A percentile compares a stretch with the other conserved stretches of the same genome.
phyloP scores from a whole-genome alignment of 2,329 filamentous ascomycete genomes.

The Pyrenochaeta sp. region DNA sequence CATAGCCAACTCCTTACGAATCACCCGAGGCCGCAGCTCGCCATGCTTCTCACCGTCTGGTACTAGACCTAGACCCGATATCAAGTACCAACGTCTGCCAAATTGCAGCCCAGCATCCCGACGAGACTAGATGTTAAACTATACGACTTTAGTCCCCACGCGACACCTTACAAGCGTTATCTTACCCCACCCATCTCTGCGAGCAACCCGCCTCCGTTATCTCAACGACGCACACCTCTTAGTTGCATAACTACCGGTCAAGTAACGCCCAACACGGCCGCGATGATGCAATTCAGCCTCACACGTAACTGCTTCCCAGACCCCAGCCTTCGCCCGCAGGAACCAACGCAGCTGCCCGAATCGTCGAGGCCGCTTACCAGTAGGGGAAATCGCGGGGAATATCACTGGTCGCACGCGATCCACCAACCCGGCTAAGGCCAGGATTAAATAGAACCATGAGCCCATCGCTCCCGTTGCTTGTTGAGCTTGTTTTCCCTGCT shows the following conservation, averaged over 20 bases:
- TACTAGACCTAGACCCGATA: no score
- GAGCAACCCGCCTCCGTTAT: conserved; percentile 8
- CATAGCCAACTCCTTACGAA: no score
- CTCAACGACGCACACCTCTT: neutral
- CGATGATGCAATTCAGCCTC: conserved; percentile 10
- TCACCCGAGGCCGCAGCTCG: no score
- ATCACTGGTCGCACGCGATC: conserved; percentile 7
- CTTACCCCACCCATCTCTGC: conserved; percentile 2
- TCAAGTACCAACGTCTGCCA: neutral
- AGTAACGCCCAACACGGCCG: neutral
- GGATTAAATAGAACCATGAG: conserved; percentile 17
- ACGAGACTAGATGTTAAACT: neutral
- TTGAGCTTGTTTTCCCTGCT: conserved; percentile 15
- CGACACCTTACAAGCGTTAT: neutral
- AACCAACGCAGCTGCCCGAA: conserved; percentile 12
- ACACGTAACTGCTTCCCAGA: neutral
- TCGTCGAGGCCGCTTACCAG: conserved; percentile 6
- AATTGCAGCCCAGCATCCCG: neutral
- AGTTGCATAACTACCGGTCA: conserved; percentile 3
- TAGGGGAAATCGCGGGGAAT: neutral
- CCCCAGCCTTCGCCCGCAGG: conserved; percentile 2
- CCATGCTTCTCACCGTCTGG: no score
- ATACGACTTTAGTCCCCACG: neutral
- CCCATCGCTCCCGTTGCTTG: conserved; percentile 9
- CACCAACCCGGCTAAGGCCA: conserved; percentile 11